Evolutionary conservation across 257 asterid species (phyloP), one percentile per base, ranked within the genome.

Genomic region (Primulina eburnea): DNA sequence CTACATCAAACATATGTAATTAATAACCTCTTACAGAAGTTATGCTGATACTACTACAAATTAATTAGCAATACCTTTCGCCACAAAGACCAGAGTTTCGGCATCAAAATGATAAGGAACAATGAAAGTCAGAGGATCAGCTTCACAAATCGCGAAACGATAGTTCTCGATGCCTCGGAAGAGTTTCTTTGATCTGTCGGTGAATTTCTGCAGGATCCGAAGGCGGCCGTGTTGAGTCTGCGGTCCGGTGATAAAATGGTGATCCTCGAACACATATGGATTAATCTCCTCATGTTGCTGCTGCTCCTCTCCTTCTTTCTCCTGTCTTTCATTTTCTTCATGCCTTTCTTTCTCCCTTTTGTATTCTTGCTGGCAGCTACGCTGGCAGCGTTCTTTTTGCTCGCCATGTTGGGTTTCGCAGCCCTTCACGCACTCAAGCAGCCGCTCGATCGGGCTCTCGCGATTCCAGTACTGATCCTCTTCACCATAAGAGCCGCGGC

Each of bases 71-170:
- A 21, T 81, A 89, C 96, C 96, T 0, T 79, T 80, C 4, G 77
- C 81, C 20, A 92, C 90, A 9, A 87, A 78, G 68, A 73, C 2
- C 1, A 89, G 34, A 4, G 57, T 33, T 0, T 92, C 92, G 0
- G 96, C 97, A 71, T 92, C 97, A 78, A 72, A 72, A 69, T 92
- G 93, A 17, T 57, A 71, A 1, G 97, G 97, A 65, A 83, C 71
- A 11, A 86, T 11, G 56, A 92, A 89, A 21, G 95, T 75, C 30
- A 81, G 82, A 28, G 96, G 97, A 24, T 87, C 81, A 0, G 93
- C 90, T 68, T 89, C 97, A 5, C 86, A 62, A 24, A 86, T 65
- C 0, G 67, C 43, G 32, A 92, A 56, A 3, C 97, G 83, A 66
- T 68, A 84, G 65, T 92, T 89, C 61, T 86, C 87, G 47, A 92